Base-by-base conservation (phyloP, 2,329 filamentous ascomycete genomes). In the Ophiostoma tasmaniense region DNA sequence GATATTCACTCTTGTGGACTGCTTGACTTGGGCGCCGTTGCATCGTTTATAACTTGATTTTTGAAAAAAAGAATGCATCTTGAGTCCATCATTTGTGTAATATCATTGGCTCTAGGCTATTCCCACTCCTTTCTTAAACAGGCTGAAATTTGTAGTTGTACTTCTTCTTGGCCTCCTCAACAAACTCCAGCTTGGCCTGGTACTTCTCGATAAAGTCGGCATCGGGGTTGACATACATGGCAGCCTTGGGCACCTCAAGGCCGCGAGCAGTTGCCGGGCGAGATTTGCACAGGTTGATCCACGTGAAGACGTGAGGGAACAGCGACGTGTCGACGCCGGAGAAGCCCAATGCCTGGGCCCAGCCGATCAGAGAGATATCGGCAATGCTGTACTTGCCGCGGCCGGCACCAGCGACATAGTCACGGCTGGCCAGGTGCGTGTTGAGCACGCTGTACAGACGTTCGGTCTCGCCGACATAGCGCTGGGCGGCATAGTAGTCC, bases 391-490 rank as follows among this genome's bases (percentile, higher is more conserved):
- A 87, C 74, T 84, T 85, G 72, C 87, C 84, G 33, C 75, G 74
- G 14, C 78, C 82, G 1, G 81, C 76, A 3, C 89, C 89, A 2
- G 82, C 84, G 7, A 87, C 74, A 71, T 80, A 87, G 67, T 85
- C 82, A 2, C 83, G 79, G 45, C 76, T 75, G 17, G 73, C 74
- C 17, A 94, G 85, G 67, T 89, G 88, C 74, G 82, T 81, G 76
- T 94, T 84, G 1, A 94, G 82, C 25, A 93, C 82, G 30, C 88
- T 84, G 78, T 93, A 93, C 1, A 94, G 82, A 2, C 91, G 86
- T 72, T 90, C 84, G 1, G 88, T 87, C 81, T 94, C 91, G 74
- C 90, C 91, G 67, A 89, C 82, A 77, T 93, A 94, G 55, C 91
- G 85, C 75, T 90, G 88, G 20, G 90, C 84, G 66, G 84, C 87